phyloP scores from a whole-genome alignment of 75 land plant species.

The Pinus tabuliformis region DNA sequence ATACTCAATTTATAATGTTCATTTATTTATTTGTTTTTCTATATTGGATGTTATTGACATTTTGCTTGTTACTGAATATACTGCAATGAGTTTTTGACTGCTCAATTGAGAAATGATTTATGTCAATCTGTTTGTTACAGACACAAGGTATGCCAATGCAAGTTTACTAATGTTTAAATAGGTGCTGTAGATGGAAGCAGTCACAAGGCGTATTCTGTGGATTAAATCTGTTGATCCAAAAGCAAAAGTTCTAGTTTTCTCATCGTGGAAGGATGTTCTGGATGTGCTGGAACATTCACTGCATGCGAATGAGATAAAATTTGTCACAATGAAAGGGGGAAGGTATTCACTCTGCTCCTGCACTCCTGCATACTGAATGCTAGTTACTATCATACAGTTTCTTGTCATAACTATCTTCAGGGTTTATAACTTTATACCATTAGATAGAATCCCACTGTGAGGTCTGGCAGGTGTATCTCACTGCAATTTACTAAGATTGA shows the following conservation, averaged over 20 bases:
- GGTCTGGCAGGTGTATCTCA: not conserved
- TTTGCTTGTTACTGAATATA: not conserved
- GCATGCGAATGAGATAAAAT: constrained; percentile 53
- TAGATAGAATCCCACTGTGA: too few species aligned
- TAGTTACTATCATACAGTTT: too few species aligned
- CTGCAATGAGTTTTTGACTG: not conserved
- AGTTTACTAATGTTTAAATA: not conserved
- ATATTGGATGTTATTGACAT: not conserved
- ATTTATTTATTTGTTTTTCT: not conserved
- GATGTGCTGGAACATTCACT: constrained; percentile 92
- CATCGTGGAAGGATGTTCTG: constrained; percentile 97
- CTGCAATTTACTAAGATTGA: not conserved
- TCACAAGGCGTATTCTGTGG: constrained; percentile 80
- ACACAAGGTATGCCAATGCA: not conserved
- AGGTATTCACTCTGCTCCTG: constrained; percentile 34
- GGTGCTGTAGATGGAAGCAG: constrained; percentile 78
- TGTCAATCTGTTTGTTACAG: not conserved
- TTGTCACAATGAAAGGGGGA: constrained; percentile 85
- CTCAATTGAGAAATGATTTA: not conserved
- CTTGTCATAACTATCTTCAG: too few species aligned
- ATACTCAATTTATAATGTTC: not conserved
- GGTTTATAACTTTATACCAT: too few species aligned
- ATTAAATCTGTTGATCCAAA: constrained; percentile 60
- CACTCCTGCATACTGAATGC: too few species aligned
- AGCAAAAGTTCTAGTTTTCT: constrained; percentile 85